Conservation (phyloP, 192 early-diverging fungal genomes). For the Mortierella alpina region DNA sequence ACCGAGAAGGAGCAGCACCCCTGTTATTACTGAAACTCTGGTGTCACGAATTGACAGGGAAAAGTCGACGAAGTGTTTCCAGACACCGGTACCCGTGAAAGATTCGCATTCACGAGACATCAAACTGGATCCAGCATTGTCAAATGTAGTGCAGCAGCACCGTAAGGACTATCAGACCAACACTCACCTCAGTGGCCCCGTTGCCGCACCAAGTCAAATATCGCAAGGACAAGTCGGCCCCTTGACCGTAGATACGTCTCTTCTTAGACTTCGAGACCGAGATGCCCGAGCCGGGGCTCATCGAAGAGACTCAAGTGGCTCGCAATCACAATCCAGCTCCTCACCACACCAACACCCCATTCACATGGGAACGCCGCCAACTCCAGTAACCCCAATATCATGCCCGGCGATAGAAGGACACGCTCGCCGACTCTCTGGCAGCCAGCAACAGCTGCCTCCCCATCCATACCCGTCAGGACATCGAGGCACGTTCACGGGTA, state of each 20-base stretch:
- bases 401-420: slow-evolving; percentile 1
- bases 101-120: slow-evolving; percentile 22
- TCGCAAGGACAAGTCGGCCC: not conserved
- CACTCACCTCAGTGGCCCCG: slow-evolving; percentile 11
- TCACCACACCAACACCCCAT: slow-evolving; percentile 11
- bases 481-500: not conserved
- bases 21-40: slow-evolving; percentile 20
- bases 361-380: not conserved
- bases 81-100: slow-evolving; percentile 3
- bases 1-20: slow-evolving; percentile 21
- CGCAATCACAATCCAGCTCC: not conserved
- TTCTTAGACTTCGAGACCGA: not conserved
- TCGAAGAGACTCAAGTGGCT: slow-evolving; percentile 16
- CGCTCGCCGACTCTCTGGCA: not conserved
- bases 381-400: not conserved
- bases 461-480: slow-evolving; percentile 6
- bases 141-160: slow-evolving; percentile 37
- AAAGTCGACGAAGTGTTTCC: slow-evolving; percentile 44
- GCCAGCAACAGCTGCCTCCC: not conserved
- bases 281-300: not conserved
- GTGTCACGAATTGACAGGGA: slow-evolving; percentile 39
- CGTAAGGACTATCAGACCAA: slow-evolving; percentile 32
- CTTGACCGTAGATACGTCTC: not conserved
- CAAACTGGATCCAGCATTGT: slow-evolving; percentile 29
- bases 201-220: not conserved